Conservation (phyloP, 2,329 filamentous ascomycete species). For the Epichloe baconii region DNA sequence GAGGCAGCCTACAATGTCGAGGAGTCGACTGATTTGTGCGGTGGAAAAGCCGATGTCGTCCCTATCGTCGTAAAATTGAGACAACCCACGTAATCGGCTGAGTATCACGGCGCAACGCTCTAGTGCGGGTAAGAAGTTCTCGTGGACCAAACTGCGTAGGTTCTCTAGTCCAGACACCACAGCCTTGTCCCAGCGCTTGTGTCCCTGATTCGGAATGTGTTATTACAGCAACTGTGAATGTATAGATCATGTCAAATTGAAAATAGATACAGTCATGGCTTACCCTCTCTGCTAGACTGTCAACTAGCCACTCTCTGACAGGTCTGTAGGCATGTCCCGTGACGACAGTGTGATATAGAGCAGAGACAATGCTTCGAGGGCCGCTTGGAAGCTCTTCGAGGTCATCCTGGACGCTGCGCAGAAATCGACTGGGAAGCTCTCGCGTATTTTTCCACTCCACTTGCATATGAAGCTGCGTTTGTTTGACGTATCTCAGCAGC, state of each 20-base stretch:
- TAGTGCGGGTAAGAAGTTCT: constrained; percentile 78
- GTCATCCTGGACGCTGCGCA: constrained; percentile 64
- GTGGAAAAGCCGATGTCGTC: constrained; percentile 54
- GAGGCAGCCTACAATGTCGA: constrained; percentile 64
- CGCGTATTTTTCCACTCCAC: constrained; percentile 74
- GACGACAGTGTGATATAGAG: constrained; percentile 70
- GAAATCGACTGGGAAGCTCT: constrained; percentile 66
- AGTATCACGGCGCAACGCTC: constrained; percentile 74
- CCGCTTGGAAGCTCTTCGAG: constrained; percentile 48
- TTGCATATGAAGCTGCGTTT: constrained; percentile 66
- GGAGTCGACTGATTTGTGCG: constrained; percentile 47
- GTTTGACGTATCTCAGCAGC: constrained; percentile 69
- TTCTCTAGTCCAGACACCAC: constrained; percentile 65
- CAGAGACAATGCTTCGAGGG: constrained; percentile 51
- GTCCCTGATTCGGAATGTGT: constrained; percentile 41
- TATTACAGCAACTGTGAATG: not conserved
- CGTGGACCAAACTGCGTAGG: constrained; percentile 65
- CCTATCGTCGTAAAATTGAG: constrained; percentile 59
- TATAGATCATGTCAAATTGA: not conserved
- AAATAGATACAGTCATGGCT: constrained; percentile 18
- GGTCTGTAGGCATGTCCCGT: constrained; percentile 67
- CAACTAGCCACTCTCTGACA: constrained; percentile 78
- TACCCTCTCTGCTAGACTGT: constrained; percentile 69
- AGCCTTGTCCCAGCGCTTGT: constrained; percentile 91
- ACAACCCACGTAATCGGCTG: constrained; percentile 70